Evolutionary conservation across 768 basidiomycete genomes (phyloP).

Genomic region (Mycena epipterygia): DNA sequence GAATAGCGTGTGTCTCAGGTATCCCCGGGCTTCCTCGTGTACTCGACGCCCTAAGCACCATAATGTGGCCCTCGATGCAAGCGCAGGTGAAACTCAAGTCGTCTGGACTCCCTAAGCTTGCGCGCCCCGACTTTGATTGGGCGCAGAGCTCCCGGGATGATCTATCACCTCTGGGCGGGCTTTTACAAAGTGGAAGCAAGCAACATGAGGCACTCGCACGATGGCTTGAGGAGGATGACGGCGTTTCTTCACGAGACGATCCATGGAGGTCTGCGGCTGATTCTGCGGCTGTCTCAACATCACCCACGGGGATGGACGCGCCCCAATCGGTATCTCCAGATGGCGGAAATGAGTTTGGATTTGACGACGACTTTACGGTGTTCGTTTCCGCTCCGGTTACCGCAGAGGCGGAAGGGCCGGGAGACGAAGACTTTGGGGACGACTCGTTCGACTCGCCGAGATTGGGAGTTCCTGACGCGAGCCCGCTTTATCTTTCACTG

Average conservation of each 20-base stretch:
- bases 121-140: slow-evolving; percentile 56
- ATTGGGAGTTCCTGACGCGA: slow-evolving; percentile 36
- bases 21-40: slow-evolving; percentile 74
- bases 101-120: slow-evolving; percentile 33
- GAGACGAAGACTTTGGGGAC: slow-evolving; percentile 40
- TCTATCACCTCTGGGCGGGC: slow-evolving; percentile 44
- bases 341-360: slow-evolving; percentile 46
- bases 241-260: slow-evolving; percentile 46
- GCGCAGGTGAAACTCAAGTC: slow-evolving; percentile 44
- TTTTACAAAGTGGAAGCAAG: slow-evolving; percentile 46
- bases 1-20: slow-evolving; percentile 45
- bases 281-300: slow-evolving; percentile 26
- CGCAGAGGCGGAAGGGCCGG: slow-evolving; percentile 26
- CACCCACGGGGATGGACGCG: slow-evolving; percentile 42
- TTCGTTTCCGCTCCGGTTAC: slow-evolving; percentile 73
- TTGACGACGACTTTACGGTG: slow-evolving; percentile 87
- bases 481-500: slow-evolving; percentile 62
- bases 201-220: slow-evolving; percentile 67
- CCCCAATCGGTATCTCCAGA: slow-evolving; percentile 20
- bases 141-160: slow-evolving; percentile 56
- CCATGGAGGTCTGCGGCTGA: slow-evolving; percentile 57
- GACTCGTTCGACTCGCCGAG: slow-evolving; percentile 35
- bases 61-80: slow-evolving; percentile 91
- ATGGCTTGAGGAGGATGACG: slow-evolving; percentile 71
- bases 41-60: slow-evolving; percentile 83